These are phyloP conservation scores for Parastagonospora nodorum DNA, from an alignment of 2,329 filamentous ascomycete genomes.

Conservation along the genomic window DNA sequence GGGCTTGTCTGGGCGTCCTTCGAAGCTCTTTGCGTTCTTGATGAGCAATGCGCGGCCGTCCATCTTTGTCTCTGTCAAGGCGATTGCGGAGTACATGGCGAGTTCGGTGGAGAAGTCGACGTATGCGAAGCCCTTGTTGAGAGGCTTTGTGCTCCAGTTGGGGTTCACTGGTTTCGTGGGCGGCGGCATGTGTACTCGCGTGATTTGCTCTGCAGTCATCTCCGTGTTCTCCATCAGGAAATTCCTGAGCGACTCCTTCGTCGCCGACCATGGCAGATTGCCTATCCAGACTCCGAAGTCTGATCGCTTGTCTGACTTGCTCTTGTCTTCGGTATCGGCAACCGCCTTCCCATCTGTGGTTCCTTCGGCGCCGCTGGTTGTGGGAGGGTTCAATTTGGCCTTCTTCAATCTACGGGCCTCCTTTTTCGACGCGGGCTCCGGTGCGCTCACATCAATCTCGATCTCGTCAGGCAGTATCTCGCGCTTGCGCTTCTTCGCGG, in stretches of 20 bases:
- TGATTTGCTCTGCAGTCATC: slow-evolving; percentile 70
- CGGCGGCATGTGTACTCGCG: slow-evolving; percentile 79
- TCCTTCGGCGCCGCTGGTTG: slow-evolving; percentile 7
- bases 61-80: slow-evolving; percentile 82
- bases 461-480: slow-evolving; percentile 68
- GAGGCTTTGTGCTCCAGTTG: slow-evolving; percentile 55
- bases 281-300: slow-evolving; percentile 93
- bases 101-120: slow-evolving; percentile 79
- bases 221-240: slow-evolving; percentile 76
- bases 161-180: slow-evolving; percentile 45
- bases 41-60: slow-evolving; percentile 82
- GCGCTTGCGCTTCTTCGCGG: slow-evolving; percentile 57
- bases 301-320: slow-evolving; percentile 62
- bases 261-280: slow-evolving; percentile 85
- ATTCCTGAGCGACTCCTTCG: slow-evolving; percentile 72
- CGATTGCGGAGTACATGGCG: slow-evolving; percentile 76
- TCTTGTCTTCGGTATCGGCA: slow-evolving; percentile 42
- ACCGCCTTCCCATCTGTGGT: slow-evolving; percentile 17
- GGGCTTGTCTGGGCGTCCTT: slow-evolving; percentile 80
- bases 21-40: slow-evolving; percentile 88
- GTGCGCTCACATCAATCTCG: slow-evolving; percentile 86
- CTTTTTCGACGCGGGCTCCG: slow-evolving; percentile 94
- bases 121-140: slow-evolving; percentile 96
- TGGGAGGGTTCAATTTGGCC: slow-evolving; percentile 59
- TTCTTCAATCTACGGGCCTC: slow-evolving; percentile 90